phyloP scores from a whole-genome alignment of 768 basidiomycete species.

The Polyporus arcularius region DNA sequence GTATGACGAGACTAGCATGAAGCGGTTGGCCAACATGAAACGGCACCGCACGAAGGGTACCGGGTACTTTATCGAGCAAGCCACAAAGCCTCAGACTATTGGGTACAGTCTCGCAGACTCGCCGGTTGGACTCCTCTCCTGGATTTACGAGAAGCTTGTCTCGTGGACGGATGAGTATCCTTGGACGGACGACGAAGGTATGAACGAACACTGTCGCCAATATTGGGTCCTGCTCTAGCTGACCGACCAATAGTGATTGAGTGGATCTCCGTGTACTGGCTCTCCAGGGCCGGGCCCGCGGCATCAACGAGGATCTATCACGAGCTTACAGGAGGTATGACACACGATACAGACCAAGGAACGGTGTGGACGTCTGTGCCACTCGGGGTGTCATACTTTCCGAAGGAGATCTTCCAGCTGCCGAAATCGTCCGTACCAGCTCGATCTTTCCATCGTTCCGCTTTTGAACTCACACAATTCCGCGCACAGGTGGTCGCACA shows the following conservation, averaged over 20 bases:
- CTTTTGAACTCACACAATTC: background rate
- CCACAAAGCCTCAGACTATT: constrained; percentile 35
- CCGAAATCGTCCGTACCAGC: constrained; percentile 24
- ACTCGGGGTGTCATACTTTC: constrained; percentile 34
- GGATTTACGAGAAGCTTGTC: constrained; percentile 39
- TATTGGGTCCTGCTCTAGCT: background rate
- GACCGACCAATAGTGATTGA: constrained; percentile 29
- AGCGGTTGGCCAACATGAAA: constrained; percentile 21
- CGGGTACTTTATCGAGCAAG: constrained; percentile 36
- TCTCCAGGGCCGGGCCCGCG: constrained; percentile 35
- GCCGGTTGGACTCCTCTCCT: constrained; percentile 47
- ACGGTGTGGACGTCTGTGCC: constrained; percentile 23
- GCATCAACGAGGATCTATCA: constrained; percentile 35
- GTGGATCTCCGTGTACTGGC: constrained; percentile 41
- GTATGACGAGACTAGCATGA: constrained; percentile 30
- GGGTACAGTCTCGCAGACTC: constrained; percentile 60
- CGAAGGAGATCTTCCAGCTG: constrained; percentile 24
- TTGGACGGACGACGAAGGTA: constrained; percentile 61
- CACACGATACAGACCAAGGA: background rate
- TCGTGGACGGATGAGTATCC: constrained; percentile 46
- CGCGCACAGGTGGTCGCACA: constrained; percentile 43
- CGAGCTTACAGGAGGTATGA: constrained; percentile 22
- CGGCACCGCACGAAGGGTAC: constrained; percentile 27
- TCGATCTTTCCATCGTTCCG: background rate
- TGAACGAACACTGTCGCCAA: background rate